phyloP scores from a whole-genome alignment of 345 rosid species.

The Hirschfeldia incana region DNA sequence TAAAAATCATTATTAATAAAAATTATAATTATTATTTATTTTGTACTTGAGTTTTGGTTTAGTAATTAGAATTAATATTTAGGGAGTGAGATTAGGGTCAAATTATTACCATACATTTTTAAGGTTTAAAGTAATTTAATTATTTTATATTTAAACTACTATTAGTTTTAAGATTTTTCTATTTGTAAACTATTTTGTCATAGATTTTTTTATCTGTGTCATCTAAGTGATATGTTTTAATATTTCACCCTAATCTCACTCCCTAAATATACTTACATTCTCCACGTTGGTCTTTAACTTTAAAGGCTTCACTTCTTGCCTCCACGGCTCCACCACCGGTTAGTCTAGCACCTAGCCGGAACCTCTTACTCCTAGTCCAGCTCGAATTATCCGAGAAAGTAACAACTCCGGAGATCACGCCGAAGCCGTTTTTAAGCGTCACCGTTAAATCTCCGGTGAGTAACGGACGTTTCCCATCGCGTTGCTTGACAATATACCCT shows the following conservation, averaged over 20 bases:
- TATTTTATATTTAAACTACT: neutral
- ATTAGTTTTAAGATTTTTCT: neutral
- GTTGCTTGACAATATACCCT: slow-evolving; percentile 48
- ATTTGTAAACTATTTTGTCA: neutral
- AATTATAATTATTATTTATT: neutral
- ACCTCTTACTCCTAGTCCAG: slow-evolving; percentile 72
- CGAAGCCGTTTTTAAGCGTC: slow-evolving; percentile 53
- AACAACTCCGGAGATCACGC: slow-evolving; percentile 31
- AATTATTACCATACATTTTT: neutral
- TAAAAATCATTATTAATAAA: neutral
- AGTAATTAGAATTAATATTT: neutral
- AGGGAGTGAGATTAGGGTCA: neutral
- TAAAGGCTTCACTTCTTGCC: slow-evolving; percentile 65
- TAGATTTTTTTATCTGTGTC: neutral
- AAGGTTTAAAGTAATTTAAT: neutral
- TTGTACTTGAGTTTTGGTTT: neutral
- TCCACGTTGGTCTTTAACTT: slow-evolving; percentile 84
- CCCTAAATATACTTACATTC: slow-evolving; percentile 55
- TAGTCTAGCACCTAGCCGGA: slow-evolving; percentile 68
- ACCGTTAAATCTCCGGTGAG: slow-evolving; percentile 62
- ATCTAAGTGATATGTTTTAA: neutral
- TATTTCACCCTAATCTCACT: neutral
- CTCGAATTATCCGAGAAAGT: slow-evolving; percentile 78
- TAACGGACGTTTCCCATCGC: slow-evolving; percentile 72
- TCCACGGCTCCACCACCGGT: slow-evolving; percentile 50